Base-by-base conservation (phyloP, 345 rosid genomes). In the Populus simonii region DNA sequence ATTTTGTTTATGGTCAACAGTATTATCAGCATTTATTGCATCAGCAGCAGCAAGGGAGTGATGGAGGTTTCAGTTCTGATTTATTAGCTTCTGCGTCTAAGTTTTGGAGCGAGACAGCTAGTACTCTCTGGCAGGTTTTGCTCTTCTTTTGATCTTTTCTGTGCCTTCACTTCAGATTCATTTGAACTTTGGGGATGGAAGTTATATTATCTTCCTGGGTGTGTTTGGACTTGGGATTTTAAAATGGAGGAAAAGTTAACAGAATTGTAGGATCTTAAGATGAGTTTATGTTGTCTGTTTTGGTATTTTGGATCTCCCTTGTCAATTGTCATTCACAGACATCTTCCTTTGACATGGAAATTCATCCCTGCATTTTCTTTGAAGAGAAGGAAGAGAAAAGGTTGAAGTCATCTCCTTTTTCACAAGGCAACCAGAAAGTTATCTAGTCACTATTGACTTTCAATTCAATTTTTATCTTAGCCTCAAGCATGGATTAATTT, bases 51-150 rank as follows among this genome's bases (percentile, higher is more conserved):
- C 65, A 76, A 16, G 66, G 65, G n/a, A 55, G 45, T 65, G 23
- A 73, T 72, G 83, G 83, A 25, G 83, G 84, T 31, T 79, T 86
- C 70, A 70, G 76, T 79, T 74, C 90, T 23, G 31, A 29, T 63
- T 63, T 63, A 25, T 63, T 63, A 33, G 67, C 89, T 75, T 85
- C 90, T 41, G 88, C 89, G 75, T 83, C 94, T 68, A 89, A 85
- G 82, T 84, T 88, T 73, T 89, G 92, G 92, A 77, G 88, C 33
- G 92, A 91, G 70, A 84, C 81, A 75, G 74, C 92, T 47, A 76
- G 47, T 45, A 79, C 41, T 79, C 81, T 81, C 22, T 91, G 91
- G 89, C 94, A 89, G 94, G 94, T 91, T 62, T 72, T 79, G 20
- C 49, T 16, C 66, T 70, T 66, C 31, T 73, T 65, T 53, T 59